Evolutionary conservation across 768 basidiomycete genomes (phyloP).

Genomic region (Paxillus rubicundulus): DNA sequence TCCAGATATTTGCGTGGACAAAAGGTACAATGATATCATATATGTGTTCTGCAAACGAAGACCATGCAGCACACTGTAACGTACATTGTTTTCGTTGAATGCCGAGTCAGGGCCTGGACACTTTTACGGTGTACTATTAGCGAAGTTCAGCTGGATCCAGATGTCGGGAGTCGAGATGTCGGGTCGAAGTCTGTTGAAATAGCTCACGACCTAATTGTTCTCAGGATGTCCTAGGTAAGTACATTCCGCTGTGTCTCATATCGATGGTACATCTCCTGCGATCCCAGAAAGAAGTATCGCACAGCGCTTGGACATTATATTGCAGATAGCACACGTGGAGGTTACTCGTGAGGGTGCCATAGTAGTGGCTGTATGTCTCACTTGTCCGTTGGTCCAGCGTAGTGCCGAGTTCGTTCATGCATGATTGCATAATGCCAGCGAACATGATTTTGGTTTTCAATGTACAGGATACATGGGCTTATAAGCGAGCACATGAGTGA

Average conservation of each 20-base stretch:
- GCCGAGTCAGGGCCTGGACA: too few species aligned
- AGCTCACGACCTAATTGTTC: not conserved
- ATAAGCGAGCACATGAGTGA: conserved; percentile 23
- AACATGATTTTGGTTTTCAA: conserved; percentile 30
- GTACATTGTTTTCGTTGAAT: too few species aligned
- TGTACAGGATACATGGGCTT: conserved; percentile 37
- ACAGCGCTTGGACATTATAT: not conserved
- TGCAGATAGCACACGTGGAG: not conserved
- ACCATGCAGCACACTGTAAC: too few species aligned
- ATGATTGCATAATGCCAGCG: conserved; percentile 14
- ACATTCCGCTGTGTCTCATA: not conserved
- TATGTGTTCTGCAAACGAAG: too few species aligned
- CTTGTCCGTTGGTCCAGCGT: not conserved
- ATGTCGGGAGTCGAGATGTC: too few species aligned
- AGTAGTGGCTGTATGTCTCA: too few species aligned
- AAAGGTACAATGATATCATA: too few species aligned
- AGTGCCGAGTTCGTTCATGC: not conserved
- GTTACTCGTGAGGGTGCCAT: too few species aligned
- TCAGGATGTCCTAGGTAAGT: not conserved
- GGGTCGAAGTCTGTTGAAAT: too few species aligned
- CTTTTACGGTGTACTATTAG: too few species aligned
- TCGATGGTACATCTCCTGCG: not conserved
- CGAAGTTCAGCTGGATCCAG: too few species aligned
- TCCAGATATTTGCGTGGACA: too few species aligned
- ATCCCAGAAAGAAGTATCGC: not conserved